Conservation (phyloP, 768 basidiomycete species). For the Macrolepiota fuliginosa region DNA sequence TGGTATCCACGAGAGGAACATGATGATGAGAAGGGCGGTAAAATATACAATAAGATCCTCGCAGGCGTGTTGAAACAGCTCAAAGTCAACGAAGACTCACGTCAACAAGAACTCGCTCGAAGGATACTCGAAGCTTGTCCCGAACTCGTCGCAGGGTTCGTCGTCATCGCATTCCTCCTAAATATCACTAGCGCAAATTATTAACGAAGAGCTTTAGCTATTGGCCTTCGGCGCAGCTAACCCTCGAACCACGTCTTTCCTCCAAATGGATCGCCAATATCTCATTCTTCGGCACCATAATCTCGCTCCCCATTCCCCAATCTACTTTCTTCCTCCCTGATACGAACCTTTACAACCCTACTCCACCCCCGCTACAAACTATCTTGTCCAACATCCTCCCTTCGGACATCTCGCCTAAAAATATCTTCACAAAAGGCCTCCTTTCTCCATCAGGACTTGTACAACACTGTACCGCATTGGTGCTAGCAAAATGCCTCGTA, state of each 20-base stretch:
- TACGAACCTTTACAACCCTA: slow-evolving; percentile 53
- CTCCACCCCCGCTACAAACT: slow-evolving; percentile 68
- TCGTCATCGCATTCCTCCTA: slow-evolving; percentile 7
- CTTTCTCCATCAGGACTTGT: slow-evolving; percentile 72
- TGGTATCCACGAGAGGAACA: slow-evolving; percentile 81
- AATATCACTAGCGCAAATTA: slow-evolving; percentile 1
- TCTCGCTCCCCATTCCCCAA: slow-evolving; percentile 73
- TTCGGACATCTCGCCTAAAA: slow-evolving; percentile 63
- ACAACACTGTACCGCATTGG: slow-evolving; percentile 81
- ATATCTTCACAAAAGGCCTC: slow-evolving; percentile 79
- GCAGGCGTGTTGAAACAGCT: slow-evolving; percentile 68
- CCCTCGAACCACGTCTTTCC: slow-evolving; percentile 83
- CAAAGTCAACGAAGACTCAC: slow-evolving; percentile 85
- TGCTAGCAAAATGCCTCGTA: slow-evolving; percentile 68
- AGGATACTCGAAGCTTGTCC: slow-evolving; percentile 83
- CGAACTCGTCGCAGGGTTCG: slow-evolving; percentile 78
- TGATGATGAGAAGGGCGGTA: slow-evolving; percentile 40
- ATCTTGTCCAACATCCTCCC: slow-evolving; percentile 84
- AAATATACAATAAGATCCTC: slow-evolving; percentile 81
- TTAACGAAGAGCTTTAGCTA: slow-evolving; percentile 44
- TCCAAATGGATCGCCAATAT: slow-evolving; percentile 92
- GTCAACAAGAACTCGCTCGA: slow-evolving; percentile 81
- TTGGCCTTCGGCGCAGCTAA: slow-evolving; percentile 66
- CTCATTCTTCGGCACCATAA: slow-evolving; percentile 73
- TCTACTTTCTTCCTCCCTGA: slow-evolving; percentile 56